Evolutionary conservation across 495 filamentous ascomycete species (phyloP).

Genomic region (Neurospora africana): DNA sequence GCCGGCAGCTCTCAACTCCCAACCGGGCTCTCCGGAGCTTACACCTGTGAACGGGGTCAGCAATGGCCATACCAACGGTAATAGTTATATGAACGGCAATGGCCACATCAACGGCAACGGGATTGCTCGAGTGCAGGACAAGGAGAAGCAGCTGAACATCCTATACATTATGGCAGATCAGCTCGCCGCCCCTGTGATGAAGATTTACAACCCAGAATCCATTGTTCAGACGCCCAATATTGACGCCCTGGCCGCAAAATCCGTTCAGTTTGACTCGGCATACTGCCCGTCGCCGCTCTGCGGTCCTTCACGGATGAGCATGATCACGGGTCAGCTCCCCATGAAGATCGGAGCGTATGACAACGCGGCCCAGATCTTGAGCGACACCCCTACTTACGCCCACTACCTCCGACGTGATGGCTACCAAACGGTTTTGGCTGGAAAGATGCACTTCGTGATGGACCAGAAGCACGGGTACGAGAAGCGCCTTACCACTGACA

Average conservation of each 20-base stretch:
- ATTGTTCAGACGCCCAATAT: constrained; percentile 80
- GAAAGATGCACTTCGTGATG: constrained; percentile 94
- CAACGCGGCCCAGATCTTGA: constrained; percentile 66
- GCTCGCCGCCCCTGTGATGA: constrained; percentile 73
- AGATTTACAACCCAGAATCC: constrained; percentile 70
- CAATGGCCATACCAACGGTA: not conserved
- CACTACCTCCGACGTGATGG: constrained; percentile 77
- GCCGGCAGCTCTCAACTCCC: constrained; percentile 46
- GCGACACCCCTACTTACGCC: constrained; percentile 74
- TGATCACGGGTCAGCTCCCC: constrained; percentile 79
- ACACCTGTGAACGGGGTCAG: constrained; percentile 5
- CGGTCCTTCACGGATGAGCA: constrained; percentile 77
- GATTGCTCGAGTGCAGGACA: not conserved
- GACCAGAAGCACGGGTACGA: constrained; percentile 90
- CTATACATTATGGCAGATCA: constrained; percentile 77
- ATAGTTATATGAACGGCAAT: not conserved
- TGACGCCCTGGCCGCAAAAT: constrained; percentile 63
- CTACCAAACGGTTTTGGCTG: constrained; percentile 80
- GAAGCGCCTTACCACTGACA: constrained; percentile 77
- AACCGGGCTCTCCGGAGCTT: constrained; percentile 27
- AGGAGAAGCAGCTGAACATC: constrained; percentile 25
- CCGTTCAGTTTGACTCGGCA: constrained; percentile 77
- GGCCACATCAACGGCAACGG: not conserved
- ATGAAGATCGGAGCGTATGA: constrained; percentile 81
- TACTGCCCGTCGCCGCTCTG: constrained; percentile 87